Evolutionary conservation across 768 basidiomycete species (phyloP).

Genomic region (Mycena sanguinolenta): DNA sequence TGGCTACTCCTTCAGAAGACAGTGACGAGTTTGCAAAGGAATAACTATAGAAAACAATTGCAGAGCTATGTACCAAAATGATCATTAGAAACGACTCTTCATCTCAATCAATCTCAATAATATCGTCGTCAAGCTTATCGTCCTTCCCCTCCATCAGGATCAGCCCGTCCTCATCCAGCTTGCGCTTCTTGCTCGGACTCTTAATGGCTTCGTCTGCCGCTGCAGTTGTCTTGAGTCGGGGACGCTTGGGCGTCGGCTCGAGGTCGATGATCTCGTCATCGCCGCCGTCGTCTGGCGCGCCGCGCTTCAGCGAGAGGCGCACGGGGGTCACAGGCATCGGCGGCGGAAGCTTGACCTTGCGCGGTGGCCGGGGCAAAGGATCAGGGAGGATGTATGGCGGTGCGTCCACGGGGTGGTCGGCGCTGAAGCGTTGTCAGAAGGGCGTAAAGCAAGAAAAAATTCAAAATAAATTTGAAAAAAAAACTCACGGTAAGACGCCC

Average conservation of each 20-base stretch:
- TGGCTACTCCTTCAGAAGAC: too few species aligned
- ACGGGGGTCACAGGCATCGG: constrained; percentile 60
- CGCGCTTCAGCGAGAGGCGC: constrained; percentile 64
- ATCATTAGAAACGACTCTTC: not conserved
- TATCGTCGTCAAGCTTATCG: constrained; percentile 67
- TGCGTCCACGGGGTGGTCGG: constrained; percentile 65
- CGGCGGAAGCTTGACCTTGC: constrained; percentile 54
- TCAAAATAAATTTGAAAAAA: not conserved
- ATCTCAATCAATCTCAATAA: constrained; percentile 69
- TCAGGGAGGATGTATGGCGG: constrained; percentile 74
- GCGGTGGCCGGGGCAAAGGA: constrained; percentile 70
- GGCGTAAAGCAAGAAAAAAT: constrained; percentile 7
- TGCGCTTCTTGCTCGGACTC: constrained; percentile 75
- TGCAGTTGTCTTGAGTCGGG: constrained; percentile 42
- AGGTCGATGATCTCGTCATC: constrained; percentile 68
- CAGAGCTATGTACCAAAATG: not conserved
- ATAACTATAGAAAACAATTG: not conserved
- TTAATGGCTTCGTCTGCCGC: constrained; percentile 44
- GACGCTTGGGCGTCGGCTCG: constrained; percentile 72
- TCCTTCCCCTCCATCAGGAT: constrained; percentile 72
- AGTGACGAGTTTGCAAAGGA: not conserved
- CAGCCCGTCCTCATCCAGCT: constrained; percentile 82
- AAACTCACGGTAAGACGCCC: constrained; percentile 77
- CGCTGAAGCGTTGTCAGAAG: constrained; percentile 51
- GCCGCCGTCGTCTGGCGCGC: constrained; percentile 61